Conservation (phyloP, 1,284 basidiomycete species). For the Naganishia albida region DNA sequence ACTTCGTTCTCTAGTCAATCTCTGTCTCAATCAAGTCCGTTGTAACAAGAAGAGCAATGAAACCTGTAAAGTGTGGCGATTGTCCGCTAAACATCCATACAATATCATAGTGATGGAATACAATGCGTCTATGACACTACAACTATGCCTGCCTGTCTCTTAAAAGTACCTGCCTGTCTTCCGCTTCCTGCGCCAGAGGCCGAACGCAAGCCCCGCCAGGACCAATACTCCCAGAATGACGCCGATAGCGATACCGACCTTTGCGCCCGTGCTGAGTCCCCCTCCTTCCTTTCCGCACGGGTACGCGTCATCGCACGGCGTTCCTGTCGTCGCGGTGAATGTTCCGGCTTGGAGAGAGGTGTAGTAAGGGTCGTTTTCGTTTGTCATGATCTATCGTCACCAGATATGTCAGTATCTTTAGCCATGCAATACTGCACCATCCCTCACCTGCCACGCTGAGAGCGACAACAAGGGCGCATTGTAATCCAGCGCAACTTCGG, state of each 20-base stretch:
- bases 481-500: constrained; percentile 59
- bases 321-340: constrained; percentile 67
- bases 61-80: too few species aligned
- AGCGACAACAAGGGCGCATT: constrained; percentile 82
- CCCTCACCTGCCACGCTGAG: constrained; percentile 59
- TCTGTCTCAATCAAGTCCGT: too few species aligned
- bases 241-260: constrained; percentile 67
- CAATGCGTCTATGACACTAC: constrained; percentile 3
- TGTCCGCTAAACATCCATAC: neutral
- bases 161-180: constrained; percentile 35
- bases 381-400: constrained; percentile 30
- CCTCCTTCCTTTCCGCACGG: constrained; percentile 54
- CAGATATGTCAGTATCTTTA: neutral
- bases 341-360: constrained; percentile 67
- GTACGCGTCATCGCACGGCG: constrained; percentile 74
- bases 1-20: too few species aligned
- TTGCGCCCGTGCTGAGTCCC: constrained; percentile 62
- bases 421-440: neutral
- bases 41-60: too few species aligned
- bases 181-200: constrained; percentile 56
- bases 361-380: constrained; percentile 68
- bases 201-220: constrained; percentile 59
- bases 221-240: constrained; percentile 67
- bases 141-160: neutral
- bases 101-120: neutral